Percentiles rank a stretch among this genome's conserved stretches.
These are phyloP conservation scores for Zygoascus meyerae DNA, from an alignment of 1,139 yeast genomes.

Conservation along the genomic window DNA sequence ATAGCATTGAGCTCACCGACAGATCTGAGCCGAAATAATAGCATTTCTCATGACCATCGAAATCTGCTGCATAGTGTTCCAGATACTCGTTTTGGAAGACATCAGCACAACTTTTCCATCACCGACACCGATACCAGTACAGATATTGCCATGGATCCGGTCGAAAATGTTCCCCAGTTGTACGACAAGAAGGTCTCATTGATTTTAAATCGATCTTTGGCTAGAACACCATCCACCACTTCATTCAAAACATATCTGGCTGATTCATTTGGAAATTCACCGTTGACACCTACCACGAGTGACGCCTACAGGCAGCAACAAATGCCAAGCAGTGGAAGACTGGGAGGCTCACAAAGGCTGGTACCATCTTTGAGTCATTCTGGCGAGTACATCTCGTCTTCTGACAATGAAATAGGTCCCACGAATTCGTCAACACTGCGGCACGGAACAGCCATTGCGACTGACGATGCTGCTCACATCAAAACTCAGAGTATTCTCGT, in stretches of 20 bases:
- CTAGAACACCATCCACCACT: constrained; percentile 66
- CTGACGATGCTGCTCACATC: not conserved
- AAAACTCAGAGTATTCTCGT: not conserved
- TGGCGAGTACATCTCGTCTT: not conserved
- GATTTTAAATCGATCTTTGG: constrained; percentile 67
- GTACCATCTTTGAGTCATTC: constrained; percentile 2
- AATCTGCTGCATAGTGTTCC: constrained; percentile 2
- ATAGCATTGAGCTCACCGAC: not conserved
- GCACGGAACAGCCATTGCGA: not conserved
- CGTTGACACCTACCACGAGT: constrained; percentile 15
- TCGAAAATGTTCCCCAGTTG: constrained; percentile 70
- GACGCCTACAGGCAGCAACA: not conserved
- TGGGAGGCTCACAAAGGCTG: not conserved
- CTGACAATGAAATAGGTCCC: constrained; percentile 4
- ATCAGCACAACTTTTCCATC: constrained; percentile 32
- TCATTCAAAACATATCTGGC: constrained; percentile 70
- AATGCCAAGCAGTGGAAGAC: not conserved
- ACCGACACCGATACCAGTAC: constrained; percentile 40
- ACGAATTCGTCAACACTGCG: not conserved
- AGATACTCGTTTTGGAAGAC: constrained; percentile 14
- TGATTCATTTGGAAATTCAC: constrained; percentile 31
- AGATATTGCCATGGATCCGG: constrained; percentile 38
- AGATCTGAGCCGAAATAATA: not conserved
- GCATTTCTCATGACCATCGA: not conserved
- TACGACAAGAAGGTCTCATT: constrained; percentile 76